Conservation (phyloP, 768 basidiomycete genomes). For the Glaciozyma martinii region DNA sequence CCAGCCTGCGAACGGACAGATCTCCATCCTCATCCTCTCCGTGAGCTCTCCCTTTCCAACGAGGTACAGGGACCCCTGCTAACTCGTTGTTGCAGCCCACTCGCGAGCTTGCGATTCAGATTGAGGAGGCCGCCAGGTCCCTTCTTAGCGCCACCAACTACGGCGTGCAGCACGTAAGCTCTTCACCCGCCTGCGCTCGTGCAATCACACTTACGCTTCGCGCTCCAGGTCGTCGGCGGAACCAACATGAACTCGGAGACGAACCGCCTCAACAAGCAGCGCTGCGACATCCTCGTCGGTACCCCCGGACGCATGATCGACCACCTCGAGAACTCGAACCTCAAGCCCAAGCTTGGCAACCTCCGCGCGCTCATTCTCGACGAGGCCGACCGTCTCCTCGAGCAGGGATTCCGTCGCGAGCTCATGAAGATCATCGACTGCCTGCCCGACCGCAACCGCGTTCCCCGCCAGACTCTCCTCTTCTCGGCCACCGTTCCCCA, state of each 20-base stretch:
- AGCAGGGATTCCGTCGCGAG: constrained; percentile 39
- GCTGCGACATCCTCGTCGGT: constrained; percentile 38
- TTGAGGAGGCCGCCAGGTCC: constrained; percentile 70
- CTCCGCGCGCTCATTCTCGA: constrained; percentile 44
- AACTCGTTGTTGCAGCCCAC: constrained; percentile 33
- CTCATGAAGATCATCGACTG: constrained; percentile 35
- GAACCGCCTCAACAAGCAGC: constrained; percentile 36
- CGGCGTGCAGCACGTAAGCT: constrained; percentile 43
- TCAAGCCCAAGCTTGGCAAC: constrained; percentile 41
- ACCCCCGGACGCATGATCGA: constrained; percentile 43
- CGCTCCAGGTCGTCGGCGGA: constrained; percentile 46
- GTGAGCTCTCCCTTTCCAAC: background rate
- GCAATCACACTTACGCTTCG: background rate
- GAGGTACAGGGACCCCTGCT: background rate
- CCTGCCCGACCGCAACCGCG: constrained; percentile 9
- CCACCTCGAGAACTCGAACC: constrained; percentile 40
- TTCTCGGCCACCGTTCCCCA: constrained; percentile 44
- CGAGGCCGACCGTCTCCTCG: constrained; percentile 42
- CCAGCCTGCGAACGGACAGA: constrained; percentile 27
- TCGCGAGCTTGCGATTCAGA: constrained; percentile 41
- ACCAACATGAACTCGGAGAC: constrained; percentile 43
- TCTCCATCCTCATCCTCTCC: constrained; percentile 46
- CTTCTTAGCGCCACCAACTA: constrained; percentile 57
- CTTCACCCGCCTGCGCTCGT: no score
- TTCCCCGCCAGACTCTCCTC: constrained; percentile 41